Base-by-base conservation (phyloP, 2,329 filamentous ascomycete genomes). In the Alternaria tenuissima region DNA sequence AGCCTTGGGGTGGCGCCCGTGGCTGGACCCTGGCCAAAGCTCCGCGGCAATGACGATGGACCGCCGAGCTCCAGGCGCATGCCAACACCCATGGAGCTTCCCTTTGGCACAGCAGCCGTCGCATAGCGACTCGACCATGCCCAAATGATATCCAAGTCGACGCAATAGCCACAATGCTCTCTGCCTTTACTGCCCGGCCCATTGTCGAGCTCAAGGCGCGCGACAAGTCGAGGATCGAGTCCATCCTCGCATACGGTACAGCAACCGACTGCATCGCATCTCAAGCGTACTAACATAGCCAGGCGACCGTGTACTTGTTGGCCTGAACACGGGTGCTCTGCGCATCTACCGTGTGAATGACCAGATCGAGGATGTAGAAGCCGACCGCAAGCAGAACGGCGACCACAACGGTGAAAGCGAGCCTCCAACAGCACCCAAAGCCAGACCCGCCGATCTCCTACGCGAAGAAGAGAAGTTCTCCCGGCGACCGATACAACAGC, bases 201-300 rank as follows among this genome's bases (percentile, higher is more conserved):
- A 94, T 99, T 79, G 91, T 98, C 85, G 95, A 99, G 91, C 91
- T 99, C 74, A 94, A 91, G 83, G 89, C 89, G 80, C 90, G 92
- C 80, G 94, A 98, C 87, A 97, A 96, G 84, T 96, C 92, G 68
- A 95, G 91, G 84, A 97, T 99, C 81, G 95, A 99, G 82, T 95
- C 92, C 51, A 92, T 99, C 68, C 86, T 98, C 48, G 92, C 94
- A 63, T 92, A 97, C 81, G 93, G 91, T 92, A 85, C 59, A 80
- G 16, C 32, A 51, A 46, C 24, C 39, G 34, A 34, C 49, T 20
- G 36, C 12, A 44, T 48, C 63, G 56, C 24, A 14, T n/a, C 20
- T 38, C 20, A 24, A 38, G 38, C 41, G 42, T 46, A 48, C 71
- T 77, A 57, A 77, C 65, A 47, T 18, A 16, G 9, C 5, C 56